Evolutionary conservation across 2,329 filamentous ascomycete genomes (phyloP), one percentile per base, ranked within the genome.

Genomic region (Paracorniculantispora psalliotae): DNA sequence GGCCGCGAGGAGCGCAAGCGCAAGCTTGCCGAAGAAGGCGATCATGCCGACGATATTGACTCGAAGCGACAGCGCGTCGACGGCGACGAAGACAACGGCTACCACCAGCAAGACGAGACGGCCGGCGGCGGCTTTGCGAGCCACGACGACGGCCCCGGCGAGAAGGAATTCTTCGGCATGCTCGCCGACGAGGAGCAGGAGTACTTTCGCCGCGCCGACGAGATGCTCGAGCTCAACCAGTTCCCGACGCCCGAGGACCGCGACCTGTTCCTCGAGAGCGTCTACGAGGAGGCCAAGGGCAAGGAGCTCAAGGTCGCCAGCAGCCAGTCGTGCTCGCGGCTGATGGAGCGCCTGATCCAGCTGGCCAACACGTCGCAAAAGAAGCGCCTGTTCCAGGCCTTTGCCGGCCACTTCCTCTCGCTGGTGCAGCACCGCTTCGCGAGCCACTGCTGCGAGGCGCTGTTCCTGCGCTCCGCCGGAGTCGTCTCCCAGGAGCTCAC

Each of bases 271-370:
- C 74, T 97, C 49, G 85, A 88, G 62, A 96, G 88, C 72, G 89
- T 97, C 54, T 96, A 90, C 74, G 81, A 83, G 65, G 93, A 97
- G 74, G 92, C 92, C 0, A 81, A 86, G 61, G 92, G 91, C 62
- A 97, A 97, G 75, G 94, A 97, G 73, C 79, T 99, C 69, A 99
- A 97, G 79, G 84, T 99, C 63, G 92, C 92, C 25, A 94, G 91
- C 75, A 96, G 92, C 72, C 94, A 99, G 75, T 94, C 91, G 3
- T 97, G 92, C 75, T 99, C 94, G 54, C 82, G 94, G 17, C 77
- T 99, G 56, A 89, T 97, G 86, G 94, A 99, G 77, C 83, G 92
- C 33, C 75, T 99, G 69, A 96, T 99, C 57, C 81, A 92, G 57
- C 77, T 96, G 63, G 93, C 91, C 28, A 88, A 84, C 35, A 81